These are phyloP conservation scores for Plantago coronopus DNA, from an alignment of 305 asterid genomes.

Conservation along the genomic window DNA sequence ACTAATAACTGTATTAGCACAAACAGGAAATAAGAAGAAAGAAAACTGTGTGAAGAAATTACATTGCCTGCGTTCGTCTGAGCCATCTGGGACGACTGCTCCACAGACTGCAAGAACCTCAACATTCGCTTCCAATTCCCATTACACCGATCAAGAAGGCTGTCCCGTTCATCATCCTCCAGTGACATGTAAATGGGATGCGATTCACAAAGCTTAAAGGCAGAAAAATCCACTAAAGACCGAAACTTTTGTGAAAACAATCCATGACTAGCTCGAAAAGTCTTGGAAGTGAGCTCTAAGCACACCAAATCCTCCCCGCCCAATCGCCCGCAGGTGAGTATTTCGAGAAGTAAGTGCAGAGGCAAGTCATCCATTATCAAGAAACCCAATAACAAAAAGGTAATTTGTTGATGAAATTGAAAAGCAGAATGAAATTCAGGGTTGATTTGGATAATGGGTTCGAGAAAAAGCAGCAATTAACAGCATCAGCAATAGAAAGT, in stretches of 20 bases:
- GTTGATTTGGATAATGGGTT: not conserved
- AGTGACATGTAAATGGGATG: constrained; percentile 49
- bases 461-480: too few species aligned
- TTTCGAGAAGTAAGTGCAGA: constrained; percentile 61
- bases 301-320: constrained; percentile 56
- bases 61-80: constrained; percentile 79
- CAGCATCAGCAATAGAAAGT: too few species aligned
- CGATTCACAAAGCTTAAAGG: constrained; percentile 62
- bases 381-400: too few species aligned
- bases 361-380: constrained; percentile 65
- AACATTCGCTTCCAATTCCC: constrained; percentile 65
- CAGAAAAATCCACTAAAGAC: constrained; percentile 69
- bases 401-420: not conserved
- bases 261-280: constrained; percentile 44
- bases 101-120: constrained; percentile 77
- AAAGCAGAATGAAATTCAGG: not conserved
- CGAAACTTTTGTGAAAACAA: constrained; percentile 49
- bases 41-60: constrained; percentile 28
- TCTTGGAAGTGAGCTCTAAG: constrained; percentile 59
- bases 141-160: constrained; percentile 51
- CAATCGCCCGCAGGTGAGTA: constrained; percentile 54
- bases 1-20: not conserved
- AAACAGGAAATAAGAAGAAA: not conserved
- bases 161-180: constrained; percentile 35
- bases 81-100: constrained; percentile 63